phyloP scores from a whole-genome alignment of 345 rosid species.

The Lagerstroemia speciosa region DNA sequence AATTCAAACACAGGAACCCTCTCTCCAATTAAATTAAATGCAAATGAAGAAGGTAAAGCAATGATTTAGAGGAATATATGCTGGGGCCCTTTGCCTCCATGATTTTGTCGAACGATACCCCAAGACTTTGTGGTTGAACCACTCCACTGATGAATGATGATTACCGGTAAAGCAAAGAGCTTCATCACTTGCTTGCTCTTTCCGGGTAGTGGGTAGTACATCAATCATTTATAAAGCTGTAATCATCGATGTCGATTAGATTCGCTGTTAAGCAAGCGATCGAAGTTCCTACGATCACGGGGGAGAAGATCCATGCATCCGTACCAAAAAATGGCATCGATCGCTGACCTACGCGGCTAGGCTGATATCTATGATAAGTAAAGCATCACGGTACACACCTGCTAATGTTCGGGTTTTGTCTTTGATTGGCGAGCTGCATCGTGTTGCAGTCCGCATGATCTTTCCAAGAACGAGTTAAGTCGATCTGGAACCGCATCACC shows the following conservation, averaged over 20 bases:
- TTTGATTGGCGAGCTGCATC: too few species aligned
- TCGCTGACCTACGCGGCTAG: too few species aligned
- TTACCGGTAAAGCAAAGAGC: neutral
- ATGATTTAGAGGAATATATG: constrained; percentile 46
- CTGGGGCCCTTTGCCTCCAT: constrained; percentile 17
- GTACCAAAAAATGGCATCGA: neutral
- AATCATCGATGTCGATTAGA: neutral
- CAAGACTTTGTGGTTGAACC: neutral
- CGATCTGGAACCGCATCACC: neutral
- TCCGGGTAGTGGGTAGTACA: neutral
- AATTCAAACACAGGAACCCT: constrained; percentile 20
- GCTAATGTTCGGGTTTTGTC: too few species aligned
- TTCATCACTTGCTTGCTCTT: neutral
- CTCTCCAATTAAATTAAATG: constrained; percentile 5
- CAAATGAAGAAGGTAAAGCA: constrained; percentile 7
- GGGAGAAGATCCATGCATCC: neutral
- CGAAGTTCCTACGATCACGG: neutral
- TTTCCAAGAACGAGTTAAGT: too few species aligned
- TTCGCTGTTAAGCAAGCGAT: neutral
- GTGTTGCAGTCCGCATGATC: too few species aligned
- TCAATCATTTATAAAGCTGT: neutral
- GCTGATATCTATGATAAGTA: too few species aligned
- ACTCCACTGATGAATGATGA: neutral
- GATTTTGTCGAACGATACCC: constrained; percentile 12
- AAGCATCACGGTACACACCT: too few species aligned